phyloP scores from a whole-genome alignment of 75 land plant genomes.

The Cunninghamia lanceolata region DNA sequence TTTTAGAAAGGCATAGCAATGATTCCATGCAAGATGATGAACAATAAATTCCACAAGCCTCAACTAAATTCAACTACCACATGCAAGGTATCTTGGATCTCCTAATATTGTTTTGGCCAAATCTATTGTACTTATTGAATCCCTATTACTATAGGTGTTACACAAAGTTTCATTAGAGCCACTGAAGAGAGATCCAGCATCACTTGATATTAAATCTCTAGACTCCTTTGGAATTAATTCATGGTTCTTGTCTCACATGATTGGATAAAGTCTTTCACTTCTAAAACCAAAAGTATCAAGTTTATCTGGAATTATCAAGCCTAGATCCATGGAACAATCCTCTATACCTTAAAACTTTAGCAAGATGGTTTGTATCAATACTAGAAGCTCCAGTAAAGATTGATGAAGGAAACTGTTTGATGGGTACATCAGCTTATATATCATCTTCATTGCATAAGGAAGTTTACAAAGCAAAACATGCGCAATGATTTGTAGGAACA shows the following conservation, averaged over 20 bases:
- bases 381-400: not conserved
- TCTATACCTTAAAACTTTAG: not conserved
- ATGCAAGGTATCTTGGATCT: constrained; percentile 19
- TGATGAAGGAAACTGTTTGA: not conserved
- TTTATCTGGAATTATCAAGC: not conserved
- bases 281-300: not conserved
- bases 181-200: constrained; percentile 48
- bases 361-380: not conserved
- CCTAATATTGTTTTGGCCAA: constrained; percentile 16
- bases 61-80: not conserved
- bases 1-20: not conserved
- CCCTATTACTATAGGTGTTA: constrained; percentile 54
- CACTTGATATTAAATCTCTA: constrained; percentile 53
- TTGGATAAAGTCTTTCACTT: not conserved
- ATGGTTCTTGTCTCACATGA: constrained; percentile 1
- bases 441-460: not conserved
- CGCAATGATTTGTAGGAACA: not conserved
- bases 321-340: not conserved
- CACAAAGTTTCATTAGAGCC: constrained; percentile 63
- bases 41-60: not conserved
- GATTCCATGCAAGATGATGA: not conserved
- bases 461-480: not conserved
- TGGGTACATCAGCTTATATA: not conserved
- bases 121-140: constrained; percentile 46
- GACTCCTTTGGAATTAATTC: constrained; percentile 17